These are phyloP conservation scores for Ogataea nitratoaversa DNA, from an alignment of 805 yeast species.

Conservation along the genomic window DNA sequence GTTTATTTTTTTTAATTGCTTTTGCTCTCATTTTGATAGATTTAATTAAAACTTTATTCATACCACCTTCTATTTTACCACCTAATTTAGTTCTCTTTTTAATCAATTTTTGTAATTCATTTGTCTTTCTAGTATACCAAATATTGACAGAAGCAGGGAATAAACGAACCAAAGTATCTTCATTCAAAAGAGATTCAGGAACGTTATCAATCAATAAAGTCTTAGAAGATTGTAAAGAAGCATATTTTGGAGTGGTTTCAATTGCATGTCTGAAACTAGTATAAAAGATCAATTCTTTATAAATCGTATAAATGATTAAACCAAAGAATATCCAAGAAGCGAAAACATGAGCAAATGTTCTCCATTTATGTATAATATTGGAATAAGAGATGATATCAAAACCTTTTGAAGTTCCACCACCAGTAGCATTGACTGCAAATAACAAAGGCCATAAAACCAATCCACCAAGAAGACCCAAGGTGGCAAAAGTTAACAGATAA, in stretches of 20 bases:
- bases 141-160: slow-evolving; percentile 62
- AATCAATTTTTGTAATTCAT: slow-evolving; percentile 49
- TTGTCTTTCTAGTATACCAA: slow-evolving; percentile 62
- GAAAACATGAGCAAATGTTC: slow-evolving; percentile 71
- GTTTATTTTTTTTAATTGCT: slow-evolving; percentile 52
- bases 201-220: slow-evolving; percentile 72
- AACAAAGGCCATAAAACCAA: slow-evolving; percentile 61
- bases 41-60: slow-evolving; percentile 56
- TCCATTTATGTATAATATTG: slow-evolving; percentile 58
- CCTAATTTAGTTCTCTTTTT: slow-evolving; percentile 63
- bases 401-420: slow-evolving; percentile 51
- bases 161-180: slow-evolving; percentile 49
- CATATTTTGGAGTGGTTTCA: slow-evolving; percentile 70
- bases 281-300: slow-evolving; percentile 71
- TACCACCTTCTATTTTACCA: slow-evolving; percentile 58
- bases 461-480: slow-evolving; percentile 50
- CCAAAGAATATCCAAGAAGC: slow-evolving; percentile 74
- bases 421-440: slow-evolving; percentile 71
- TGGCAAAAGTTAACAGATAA: slow-evolving; percentile 52
- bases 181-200: slow-evolving; percentile 39
- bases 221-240: slow-evolving; percentile 63
- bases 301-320: slow-evolving; percentile 57
- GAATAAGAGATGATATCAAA: slow-evolving; percentile 63
- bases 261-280: slow-evolving; percentile 67
- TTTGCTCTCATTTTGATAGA: slow-evolving; percentile 54